Percentiles rank a stretch among this genome's conserved stretches.
Evolutionary conservation across 257 asterid species (phyloP).

Genomic region (Scutellaria minor): DNA sequence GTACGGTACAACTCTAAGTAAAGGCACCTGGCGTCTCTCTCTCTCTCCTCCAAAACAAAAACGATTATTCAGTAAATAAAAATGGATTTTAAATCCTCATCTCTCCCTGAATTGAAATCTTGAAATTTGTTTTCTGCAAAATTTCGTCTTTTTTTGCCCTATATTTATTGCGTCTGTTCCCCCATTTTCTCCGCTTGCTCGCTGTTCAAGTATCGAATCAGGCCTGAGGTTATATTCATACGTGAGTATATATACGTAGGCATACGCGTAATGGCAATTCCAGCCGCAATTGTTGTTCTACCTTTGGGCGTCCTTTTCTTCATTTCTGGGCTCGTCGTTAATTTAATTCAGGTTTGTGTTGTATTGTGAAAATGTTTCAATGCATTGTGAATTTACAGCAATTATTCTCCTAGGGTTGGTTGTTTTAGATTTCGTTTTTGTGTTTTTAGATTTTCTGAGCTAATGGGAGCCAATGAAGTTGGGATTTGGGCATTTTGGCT

Average conservation of each 20-base stretch:
- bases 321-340: conserved; percentile 78
- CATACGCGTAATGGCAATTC: conserved; percentile 52
- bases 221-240: conserved; percentile 14
- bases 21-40: background rate
- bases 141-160: conserved; percentile 24
- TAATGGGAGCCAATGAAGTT: conserved; percentile 26
- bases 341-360: conserved; percentile 69
- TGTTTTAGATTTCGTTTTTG: background rate
- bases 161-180: conserved; percentile 22
- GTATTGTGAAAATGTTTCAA: background rate
- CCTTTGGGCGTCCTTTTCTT: conserved; percentile 90
- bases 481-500: conserved; percentile 24
- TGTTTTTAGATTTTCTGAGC: conserved; percentile 5
- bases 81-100: conserved; percentile 5
- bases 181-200: conserved; percentile 16
- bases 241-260: conserved; percentile 15
- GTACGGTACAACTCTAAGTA: conserved; percentile 35
- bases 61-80: conserved; percentile 16
- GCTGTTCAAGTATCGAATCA: conserved; percentile 28
- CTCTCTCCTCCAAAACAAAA: background rate
- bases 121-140: conserved; percentile 27
- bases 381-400: background rate
- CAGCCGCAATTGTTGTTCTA: conserved; percentile 77
- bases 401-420: conserved; percentile 30
- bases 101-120: conserved; percentile 2